Evolutionary conservation across 129 eudicot species (phyloP).

Genomic region (Sambucus nigra): DNA sequence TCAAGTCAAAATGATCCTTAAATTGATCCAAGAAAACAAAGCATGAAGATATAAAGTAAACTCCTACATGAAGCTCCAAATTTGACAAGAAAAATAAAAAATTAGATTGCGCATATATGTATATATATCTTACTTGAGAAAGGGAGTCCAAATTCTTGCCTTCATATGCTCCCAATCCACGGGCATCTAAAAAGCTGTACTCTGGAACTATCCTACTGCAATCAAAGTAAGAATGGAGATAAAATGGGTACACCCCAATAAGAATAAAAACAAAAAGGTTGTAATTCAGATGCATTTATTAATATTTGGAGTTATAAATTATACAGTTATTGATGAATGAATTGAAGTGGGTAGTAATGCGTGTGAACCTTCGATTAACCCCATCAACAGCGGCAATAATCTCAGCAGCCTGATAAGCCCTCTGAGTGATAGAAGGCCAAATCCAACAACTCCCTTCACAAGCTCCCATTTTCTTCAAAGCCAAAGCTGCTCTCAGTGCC

Average conservation of each 20-base stretch:
- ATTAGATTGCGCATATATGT: not conserved
- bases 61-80: too few species aligned
- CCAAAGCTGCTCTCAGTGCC: slow-evolving; percentile 74
- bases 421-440: slow-evolving; percentile 99
- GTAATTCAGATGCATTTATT: not conserved
- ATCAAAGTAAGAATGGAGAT: not conserved
- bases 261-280: not conserved
- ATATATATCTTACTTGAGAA: slow-evolving; percentile 53
- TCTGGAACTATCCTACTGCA: slow-evolving; percentile 87
- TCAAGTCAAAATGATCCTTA: too few species aligned
- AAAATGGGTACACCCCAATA: too few species aligned
- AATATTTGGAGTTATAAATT: too few species aligned
- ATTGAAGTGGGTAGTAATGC: not conserved
- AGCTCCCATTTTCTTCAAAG: slow-evolving; percentile 67
- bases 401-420: slow-evolving; percentile 98
- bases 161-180: slow-evolving; percentile 93
- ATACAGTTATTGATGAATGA: too few species aligned
- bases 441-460: slow-evolving; percentile 91
- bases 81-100: too few species aligned
- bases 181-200: slow-evolving; percentile 93
- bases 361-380: slow-evolving; percentile 49
- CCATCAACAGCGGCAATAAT: slow-evolving; percentile 73
- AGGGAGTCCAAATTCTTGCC: slow-evolving; percentile 58
- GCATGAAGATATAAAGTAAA: too few species aligned
- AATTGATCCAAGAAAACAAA: too few species aligned